A percentile compares a stretch with the other conserved stretches of the same genome.
These are phyloP conservation scores for Boletus tylopilopsis DNA, from an alignment of 768 basidiomycete genomes.

Conservation along the genomic window DNA sequence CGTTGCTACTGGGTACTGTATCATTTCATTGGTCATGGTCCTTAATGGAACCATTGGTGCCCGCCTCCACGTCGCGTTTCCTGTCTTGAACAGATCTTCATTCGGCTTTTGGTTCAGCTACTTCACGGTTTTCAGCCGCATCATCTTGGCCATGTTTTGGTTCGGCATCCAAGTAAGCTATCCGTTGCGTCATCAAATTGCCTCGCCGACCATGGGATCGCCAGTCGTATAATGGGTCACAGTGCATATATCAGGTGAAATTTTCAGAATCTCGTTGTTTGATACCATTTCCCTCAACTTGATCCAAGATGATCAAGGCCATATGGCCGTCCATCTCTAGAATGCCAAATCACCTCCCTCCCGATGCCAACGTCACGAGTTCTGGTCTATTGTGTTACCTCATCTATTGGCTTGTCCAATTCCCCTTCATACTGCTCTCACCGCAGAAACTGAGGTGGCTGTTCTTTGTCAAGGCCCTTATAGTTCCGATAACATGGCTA, in stretches of 20 bases:
- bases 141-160: conserved; percentile 81
- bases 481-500: conserved; percentile 64
- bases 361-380: conserved; percentile 58
- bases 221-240: conserved; percentile 58
- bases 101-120: conserved; percentile 91
- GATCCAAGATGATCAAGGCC: conserved; percentile 62
- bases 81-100: conserved; percentile 75
- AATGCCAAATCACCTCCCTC: conserved; percentile 62
- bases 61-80: conserved; percentile 70
- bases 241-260: conserved; percentile 63
- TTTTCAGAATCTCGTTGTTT: neutral
- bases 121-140: conserved; percentile 77
- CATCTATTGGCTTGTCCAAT: conserved; percentile 72
- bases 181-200: neutral
- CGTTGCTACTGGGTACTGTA: conserved; percentile 66
- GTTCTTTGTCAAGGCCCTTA: conserved; percentile 64
- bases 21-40: conserved; percentile 73
- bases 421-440: conserved; percentile 72
- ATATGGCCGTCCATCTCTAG: conserved; percentile 73
- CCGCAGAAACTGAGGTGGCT: conserved; percentile 77
- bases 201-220: neutral
- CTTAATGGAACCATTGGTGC: conserved; percentile 82
- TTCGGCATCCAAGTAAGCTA: conserved; percentile 61
- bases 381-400: conserved; percentile 72
- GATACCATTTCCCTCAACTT: neutral